Conservation (phyloP, 208 protist genomes). For the Blastocrithidia nonstop region DNA sequence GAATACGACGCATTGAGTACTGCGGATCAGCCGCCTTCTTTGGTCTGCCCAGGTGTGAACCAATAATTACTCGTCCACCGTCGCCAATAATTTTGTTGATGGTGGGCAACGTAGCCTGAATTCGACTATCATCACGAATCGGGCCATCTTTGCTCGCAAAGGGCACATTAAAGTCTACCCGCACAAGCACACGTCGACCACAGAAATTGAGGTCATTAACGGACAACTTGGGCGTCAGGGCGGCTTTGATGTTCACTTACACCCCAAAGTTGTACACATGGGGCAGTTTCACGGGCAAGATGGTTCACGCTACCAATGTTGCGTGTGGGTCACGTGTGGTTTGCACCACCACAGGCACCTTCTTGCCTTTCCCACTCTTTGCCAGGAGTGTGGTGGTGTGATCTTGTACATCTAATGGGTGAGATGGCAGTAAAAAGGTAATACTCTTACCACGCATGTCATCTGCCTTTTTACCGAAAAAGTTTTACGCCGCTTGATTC, state of each 20-base stretch:
- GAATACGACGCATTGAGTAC: slow-evolving; percentile 89
- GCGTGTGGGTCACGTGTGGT: slow-evolving; percentile 77
- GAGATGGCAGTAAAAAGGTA: slow-evolving; percentile 71
- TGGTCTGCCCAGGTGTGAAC: slow-evolving; percentile 97
- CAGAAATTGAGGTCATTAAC: slow-evolving; percentile 77
- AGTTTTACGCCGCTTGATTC: slow-evolving; percentile 51
- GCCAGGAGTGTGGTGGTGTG: slow-evolving; percentile 68
- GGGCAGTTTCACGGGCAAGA: slow-evolving; percentile 61
- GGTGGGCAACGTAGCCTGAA: slow-evolving; percentile 93
- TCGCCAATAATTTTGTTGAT: slow-evolving; percentile 90
- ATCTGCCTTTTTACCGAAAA: slow-evolving; percentile 58
- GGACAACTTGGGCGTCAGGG: slow-evolving; percentile 76
- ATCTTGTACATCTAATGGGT: slow-evolving; percentile 71
- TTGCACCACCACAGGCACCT: slow-evolving; percentile 71
- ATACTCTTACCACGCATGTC: slow-evolving; percentile 80
- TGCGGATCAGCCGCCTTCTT: slow-evolving; percentile 87
- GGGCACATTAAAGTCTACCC: slow-evolving; percentile 99
- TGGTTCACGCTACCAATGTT: slow-evolving; percentile 77
- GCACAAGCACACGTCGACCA: slow-evolving; percentile 89
- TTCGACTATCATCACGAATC: slow-evolving; percentile 94
- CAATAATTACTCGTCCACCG: slow-evolving; percentile 83
- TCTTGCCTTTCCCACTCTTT: slow-evolving; percentile 26
- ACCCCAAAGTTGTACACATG: slow-evolving; percentile 77
- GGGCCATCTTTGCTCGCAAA: slow-evolving; percentile 77
- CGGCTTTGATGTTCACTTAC: slow-evolving; percentile 76